phyloP scores from a whole-genome alignment of 2,329 filamentous ascomycete genomes.

The Dothiorella sarmentorum region DNA sequence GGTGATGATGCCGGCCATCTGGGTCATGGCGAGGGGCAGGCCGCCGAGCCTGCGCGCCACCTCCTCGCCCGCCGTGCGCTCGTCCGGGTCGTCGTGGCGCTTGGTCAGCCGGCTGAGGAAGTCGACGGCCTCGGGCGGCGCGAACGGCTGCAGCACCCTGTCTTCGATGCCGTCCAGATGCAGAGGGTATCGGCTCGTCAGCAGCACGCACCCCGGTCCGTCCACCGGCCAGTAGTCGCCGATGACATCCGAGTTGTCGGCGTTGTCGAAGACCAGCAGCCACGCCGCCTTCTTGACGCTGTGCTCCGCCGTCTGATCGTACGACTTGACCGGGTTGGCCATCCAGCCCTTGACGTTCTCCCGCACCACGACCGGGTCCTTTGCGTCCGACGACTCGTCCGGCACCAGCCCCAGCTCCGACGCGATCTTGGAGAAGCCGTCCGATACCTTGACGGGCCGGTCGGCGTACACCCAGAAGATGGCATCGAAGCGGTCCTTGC shows the following conservation, averaged over 20 bases:
- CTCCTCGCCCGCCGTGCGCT: not conserved
- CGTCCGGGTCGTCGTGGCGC: not conserved
- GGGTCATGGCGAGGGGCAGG: conserved; percentile 23
- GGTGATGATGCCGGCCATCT: conserved; percentile 24
- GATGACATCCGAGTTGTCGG: conserved; percentile 7
- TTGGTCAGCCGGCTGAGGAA: not conserved
- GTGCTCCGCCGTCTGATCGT: not conserved
- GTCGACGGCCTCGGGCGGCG: not conserved
- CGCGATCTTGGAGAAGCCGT: conserved; percentile 17
- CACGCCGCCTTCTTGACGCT: conserved; percentile 15
- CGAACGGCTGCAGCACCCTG: not conserved
- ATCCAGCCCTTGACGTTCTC: conserved; percentile 21
- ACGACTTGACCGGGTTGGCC: conserved; percentile 16
- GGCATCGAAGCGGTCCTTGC: conserved; percentile 16
- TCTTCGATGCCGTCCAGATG: not conserved
- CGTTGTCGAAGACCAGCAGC: conserved; percentile 22
- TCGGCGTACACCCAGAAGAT: conserved; percentile 21
- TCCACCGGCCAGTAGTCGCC: conserved; percentile 19
- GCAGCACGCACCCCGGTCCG: conserved; percentile 20
- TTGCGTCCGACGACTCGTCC: conserved; percentile 17
- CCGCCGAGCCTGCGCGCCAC: conserved; percentile 20
- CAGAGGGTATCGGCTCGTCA: conserved; percentile 21
- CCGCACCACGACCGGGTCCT: conserved; percentile 6
- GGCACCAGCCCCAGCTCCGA: conserved; percentile 10
- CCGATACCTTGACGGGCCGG: conserved; percentile 9